Percentiles rank a stretch among this genome's conserved stretches.
These are phyloP conservation scores for Tephrocybe sp. DNA, from an alignment of 768 basidiomycete genomes.

Conservation along the genomic window DNA sequence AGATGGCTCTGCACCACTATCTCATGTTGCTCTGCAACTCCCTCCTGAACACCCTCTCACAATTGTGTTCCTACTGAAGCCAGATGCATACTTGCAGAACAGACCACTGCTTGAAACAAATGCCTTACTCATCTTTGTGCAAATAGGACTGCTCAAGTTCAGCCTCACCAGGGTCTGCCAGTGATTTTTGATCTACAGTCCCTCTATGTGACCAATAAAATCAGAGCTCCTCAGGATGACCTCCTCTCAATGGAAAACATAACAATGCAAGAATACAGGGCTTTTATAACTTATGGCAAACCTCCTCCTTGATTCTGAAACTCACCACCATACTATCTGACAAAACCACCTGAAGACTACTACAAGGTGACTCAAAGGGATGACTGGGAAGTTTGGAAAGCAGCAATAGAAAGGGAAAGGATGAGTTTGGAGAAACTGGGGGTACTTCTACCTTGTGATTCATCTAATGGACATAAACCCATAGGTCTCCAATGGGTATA, in stretches of 20 bases:
- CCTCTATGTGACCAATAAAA: background rate
- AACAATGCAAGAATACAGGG: background rate
- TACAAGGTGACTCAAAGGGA: slow-evolving; percentile 17
- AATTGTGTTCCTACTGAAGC: background rate
- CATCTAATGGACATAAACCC: slow-evolving; percentile 20
- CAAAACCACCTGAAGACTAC: slow-evolving; percentile 17
- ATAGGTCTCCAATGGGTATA: slow-evolving; percentile 36
- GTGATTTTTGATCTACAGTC: background rate
- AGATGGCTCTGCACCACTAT: background rate
- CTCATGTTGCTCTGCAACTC: too few relatives aligned
- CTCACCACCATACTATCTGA: background rate
- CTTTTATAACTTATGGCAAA: background rate
- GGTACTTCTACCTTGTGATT: slow-evolving; percentile 28
- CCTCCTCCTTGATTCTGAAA: background rate
- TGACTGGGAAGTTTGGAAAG: slow-evolving; percentile 21
- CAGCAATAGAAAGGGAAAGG: slow-evolving; percentile 25
- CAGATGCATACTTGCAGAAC: background rate
- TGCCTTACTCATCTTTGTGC: background rate
- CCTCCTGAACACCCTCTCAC: too few relatives aligned
- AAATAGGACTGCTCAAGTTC: background rate
- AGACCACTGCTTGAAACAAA: background rate
- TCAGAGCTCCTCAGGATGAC: background rate
- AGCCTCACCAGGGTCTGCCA: background rate
- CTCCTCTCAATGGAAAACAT: background rate
- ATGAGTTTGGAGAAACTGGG: slow-evolving; percentile 16